Base-by-base conservation (phyloP, 257 asterid species). In the Eustoma russellianum region DNA sequence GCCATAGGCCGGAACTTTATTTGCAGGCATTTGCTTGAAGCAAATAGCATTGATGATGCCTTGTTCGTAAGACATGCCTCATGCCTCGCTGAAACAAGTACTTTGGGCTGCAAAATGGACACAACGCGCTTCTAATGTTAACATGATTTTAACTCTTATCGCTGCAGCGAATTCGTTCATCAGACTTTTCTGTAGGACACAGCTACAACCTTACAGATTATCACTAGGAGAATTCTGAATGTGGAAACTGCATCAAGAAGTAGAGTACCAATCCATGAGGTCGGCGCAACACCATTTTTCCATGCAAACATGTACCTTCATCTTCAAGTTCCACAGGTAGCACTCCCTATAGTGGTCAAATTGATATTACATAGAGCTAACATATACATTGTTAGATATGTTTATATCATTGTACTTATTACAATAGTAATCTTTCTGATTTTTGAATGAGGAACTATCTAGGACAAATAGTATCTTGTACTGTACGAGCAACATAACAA, bases 231-330 rank as follows among this genome's bases (percentile, higher is more conserved):
- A 68, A 90, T 90, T 61, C 41, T 90, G 82, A 90, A 78, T 5
- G 86, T 81, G 1, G 96, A 90, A 73, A 83, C 97, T 3, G 93
- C 94, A 44, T 90, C 97, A 61, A 76, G 91, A 75, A 67, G 76
- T 44, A 85, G 96, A 46, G 56, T 48, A 56, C 78, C 97, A 8
- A 64, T 74, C 38, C 48, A 19, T 59, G 94, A 86, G 75, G 72
- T 86, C 5, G 84, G 87, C 57, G 54, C 59, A 45, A 64, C 55
- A 44, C 96, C 97, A 12, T 86, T 86, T 46, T 90, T 90, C 76
- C 97, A 86, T 73, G 96, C 94, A 55, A 90, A 90, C 60, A 76
- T 66, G 86, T 90, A 86, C 59, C 82, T 86, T 62, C 97, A 90
- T 73, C 96, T 90, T 50, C 65, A 73, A 55, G 86, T 90, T 66